Evolutionary conservation across 768 basidiomycete species (phyloP).

Genomic region (Russula abietina): DNA sequence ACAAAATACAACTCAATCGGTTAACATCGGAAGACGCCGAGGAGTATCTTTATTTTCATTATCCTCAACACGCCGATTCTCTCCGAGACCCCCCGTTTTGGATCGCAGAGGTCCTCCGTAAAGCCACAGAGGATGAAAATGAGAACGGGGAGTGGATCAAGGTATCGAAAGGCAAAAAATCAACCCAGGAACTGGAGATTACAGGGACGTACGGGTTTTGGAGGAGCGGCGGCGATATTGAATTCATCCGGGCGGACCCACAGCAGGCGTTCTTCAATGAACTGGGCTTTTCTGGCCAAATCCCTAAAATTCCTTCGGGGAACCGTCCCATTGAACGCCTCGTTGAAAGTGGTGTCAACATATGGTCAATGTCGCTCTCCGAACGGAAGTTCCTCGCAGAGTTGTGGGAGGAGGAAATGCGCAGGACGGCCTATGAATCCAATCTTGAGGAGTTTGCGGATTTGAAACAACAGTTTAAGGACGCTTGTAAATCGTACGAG

Average conservation of each 20-base stretch:
- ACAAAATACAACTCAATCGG: slow-evolving; percentile 24
- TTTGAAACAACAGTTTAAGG: slow-evolving; percentile 37
- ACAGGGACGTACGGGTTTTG: slow-evolving; percentile 22
- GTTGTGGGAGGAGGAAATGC: slow-evolving; percentile 44
- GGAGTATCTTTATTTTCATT: slow-evolving; percentile 38
- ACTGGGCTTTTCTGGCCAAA: slow-evolving; percentile 31
- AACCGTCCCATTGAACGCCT: slow-evolving; percentile 39
- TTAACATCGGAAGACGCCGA: slow-evolving; percentile 32
- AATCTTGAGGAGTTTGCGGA: slow-evolving; percentile 40
- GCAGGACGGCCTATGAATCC: slow-evolving; percentile 30
- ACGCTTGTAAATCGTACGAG: slow-evolving; percentile 34
- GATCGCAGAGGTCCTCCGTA: slow-evolving; percentile 10
- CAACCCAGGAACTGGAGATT: neutral
- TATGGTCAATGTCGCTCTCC: slow-evolving; percentile 50
- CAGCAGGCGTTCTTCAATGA: slow-evolving; percentile 33
- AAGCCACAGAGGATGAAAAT: slow-evolving; percentile 5
- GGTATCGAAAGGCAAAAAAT: slow-evolving; percentile 8
- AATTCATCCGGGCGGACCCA: slow-evolving; percentile 13
- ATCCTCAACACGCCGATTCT: slow-evolving; percentile 44
- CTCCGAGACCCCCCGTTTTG: slow-evolving; percentile 39
- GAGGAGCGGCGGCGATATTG: slow-evolving; percentile 17
- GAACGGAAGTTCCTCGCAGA: slow-evolving; percentile 45
- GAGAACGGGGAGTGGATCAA: slow-evolving; percentile 17
- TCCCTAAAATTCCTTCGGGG: slow-evolving; percentile 37
- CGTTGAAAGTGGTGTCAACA: slow-evolving; percentile 25